Base-by-base conservation (phyloP, 768 basidiomycete genomes). In the Tylopilus plumbeoviolaceoides region DNA sequence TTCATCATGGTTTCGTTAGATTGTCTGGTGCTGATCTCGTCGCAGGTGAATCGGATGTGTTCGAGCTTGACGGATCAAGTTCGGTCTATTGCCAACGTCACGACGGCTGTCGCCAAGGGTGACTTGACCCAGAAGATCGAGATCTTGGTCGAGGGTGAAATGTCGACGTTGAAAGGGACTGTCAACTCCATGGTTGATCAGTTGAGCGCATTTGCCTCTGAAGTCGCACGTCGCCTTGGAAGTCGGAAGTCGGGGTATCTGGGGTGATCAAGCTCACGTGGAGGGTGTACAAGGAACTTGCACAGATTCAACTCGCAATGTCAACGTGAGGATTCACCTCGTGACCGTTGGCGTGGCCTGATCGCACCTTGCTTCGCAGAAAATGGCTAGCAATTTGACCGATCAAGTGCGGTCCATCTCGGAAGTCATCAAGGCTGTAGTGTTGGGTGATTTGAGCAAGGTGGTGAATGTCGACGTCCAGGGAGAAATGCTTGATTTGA, bases 261-360 rank as follows among this genome's bases (percentile, higher is more conserved):
- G 94, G 59, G 92, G 94, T 55, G 92, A 91, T 49, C 91, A 95
- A 64, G 94, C 94, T 10, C 82, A 79, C 33, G 94, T 95, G 33
- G 85, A 89, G 57, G 91, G 90, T 63, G 92, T 94, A 0, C 89
- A 93, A 67, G 94, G 94, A 17, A 93, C 92, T 9, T 97, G 94
- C 94, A 84, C 86, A 18, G 88, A 91, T 64, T 75, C 95, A 68
- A 95, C 92, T 1, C 75, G 86, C 52, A 91, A 90, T 54, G 93
- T 97, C 63, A 97, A 97, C 68, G 89, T 91, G 64, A 48, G 54
- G 25, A n/a, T 47, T 48, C 42, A 54, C 20, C 44, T 5, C 6
- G n/a, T 25, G 44, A 3, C 30, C 21, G 1, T 9, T 23, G 39
- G 11, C 10, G 11, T 31, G 5, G 28, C 43, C 27, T 53, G 28